These are phyloP conservation scores for Linnemannia schmuckeri DNA, from an alignment of 192 early-diverging fungal genomes.

Conservation along the genomic window DNA sequence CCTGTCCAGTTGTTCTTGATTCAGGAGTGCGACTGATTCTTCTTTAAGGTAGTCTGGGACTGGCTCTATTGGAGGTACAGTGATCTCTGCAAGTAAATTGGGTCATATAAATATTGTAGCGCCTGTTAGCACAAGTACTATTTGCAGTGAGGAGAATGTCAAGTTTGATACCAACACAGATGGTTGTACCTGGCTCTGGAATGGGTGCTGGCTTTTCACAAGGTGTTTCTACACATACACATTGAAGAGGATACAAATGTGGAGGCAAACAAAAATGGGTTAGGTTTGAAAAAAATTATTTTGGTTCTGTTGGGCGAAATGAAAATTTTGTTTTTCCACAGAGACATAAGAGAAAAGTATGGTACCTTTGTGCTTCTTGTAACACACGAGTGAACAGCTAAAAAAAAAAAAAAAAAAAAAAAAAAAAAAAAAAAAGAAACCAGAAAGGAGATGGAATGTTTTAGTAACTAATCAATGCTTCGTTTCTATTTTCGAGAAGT, in stretches of 20 bases:
- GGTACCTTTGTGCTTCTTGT: constrained; percentile 55
- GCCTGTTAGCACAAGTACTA: too few relatives aligned
- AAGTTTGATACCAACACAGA: not conserved
- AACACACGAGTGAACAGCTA: constrained; percentile 51
- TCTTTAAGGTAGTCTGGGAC: constrained; percentile 44
- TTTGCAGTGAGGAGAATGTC: not conserved
- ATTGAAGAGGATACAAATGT: not conserved
- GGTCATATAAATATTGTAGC: too few relatives aligned
- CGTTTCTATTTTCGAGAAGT: not conserved
- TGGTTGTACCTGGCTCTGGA: constrained; percentile 48
- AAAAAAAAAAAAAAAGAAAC: not conserved
- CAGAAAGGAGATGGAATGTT: not conserved
- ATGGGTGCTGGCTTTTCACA: constrained; percentile 46
- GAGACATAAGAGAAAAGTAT: too few relatives aligned
- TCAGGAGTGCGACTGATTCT: constrained; percentile 41
- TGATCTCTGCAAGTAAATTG: not conserved
- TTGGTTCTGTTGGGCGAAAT: constrained; percentile 3
- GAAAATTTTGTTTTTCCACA: not conserved
- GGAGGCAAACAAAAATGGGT: not conserved
- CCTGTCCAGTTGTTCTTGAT: constrained; percentile 26
- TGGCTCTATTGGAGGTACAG: constrained; percentile 39
- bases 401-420: not conserved
- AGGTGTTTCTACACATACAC: constrained; percentile 24
- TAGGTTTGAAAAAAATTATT: not conserved
- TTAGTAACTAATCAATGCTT: not conserved